phyloP scores from a whole-genome alignment of 2,329 filamentous ascomycete species.

The Trichophyton verrucosum region DNA sequence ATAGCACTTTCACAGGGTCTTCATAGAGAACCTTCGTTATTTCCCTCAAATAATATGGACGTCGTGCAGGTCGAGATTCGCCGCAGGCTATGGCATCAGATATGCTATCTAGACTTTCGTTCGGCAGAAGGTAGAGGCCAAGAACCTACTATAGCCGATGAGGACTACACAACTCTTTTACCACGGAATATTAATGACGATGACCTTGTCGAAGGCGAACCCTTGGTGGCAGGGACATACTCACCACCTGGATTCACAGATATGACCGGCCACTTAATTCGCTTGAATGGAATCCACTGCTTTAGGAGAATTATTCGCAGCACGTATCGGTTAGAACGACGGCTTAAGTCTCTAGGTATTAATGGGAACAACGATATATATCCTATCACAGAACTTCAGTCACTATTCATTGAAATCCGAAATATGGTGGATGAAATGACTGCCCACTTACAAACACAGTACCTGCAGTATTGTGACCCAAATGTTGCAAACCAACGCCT shows the following conservation, averaged over 20 bases:
- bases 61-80: conserved; percentile 10
- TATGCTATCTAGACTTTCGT: conserved; percentile 10
- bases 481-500: conserved; percentile 7
- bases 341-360: neutral
- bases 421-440: neutral
- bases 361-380: neutral
- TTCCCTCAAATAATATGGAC: conserved; percentile 10
- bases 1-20: conserved; percentile 12
- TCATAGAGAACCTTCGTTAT: conserved; percentile 11
- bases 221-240: neutral
- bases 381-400: neutral
- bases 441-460: neutral
- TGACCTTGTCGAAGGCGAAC: conserved; percentile 7
- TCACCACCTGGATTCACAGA: conserved; percentile 8
- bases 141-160: conserved; percentile 11
- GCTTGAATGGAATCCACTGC: conserved; percentile 9
- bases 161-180: conserved; percentile 9
- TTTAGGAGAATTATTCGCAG: conserved; percentile 9
- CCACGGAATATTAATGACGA: conserved; percentile 11
- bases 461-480: conserved; percentile 8
- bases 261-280: conserved; percentile 11
- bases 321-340: conserved; percentile 7
- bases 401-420: neutral
- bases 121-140: conserved; percentile 10
- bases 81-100: conserved; percentile 11